These are phyloP conservation scores for Coniferiporia weirii DNA, from an alignment of 1,284 basidiomycete genomes.

Conservation along the genomic window DNA sequence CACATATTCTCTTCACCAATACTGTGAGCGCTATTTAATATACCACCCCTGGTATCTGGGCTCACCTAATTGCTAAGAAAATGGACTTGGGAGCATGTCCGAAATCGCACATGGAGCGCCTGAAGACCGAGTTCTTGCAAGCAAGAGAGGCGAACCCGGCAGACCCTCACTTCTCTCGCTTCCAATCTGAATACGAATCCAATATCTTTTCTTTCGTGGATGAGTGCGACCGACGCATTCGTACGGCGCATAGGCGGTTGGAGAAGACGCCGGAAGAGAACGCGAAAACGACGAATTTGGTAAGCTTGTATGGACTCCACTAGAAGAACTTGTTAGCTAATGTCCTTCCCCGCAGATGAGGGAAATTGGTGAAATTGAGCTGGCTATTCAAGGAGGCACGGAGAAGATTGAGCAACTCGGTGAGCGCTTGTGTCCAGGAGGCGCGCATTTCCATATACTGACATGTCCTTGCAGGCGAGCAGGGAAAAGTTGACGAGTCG, in stretches of 20 bases:
- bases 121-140: slow-evolving; percentile 87
- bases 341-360: slow-evolving; percentile 64
- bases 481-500: slow-evolving; percentile 97
- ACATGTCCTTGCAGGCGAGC: slow-evolving; percentile 61
- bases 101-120: slow-evolving; percentile 91
- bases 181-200: slow-evolving; percentile 92
- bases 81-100: slow-evolving; percentile 99
- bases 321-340: neutral
- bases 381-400: slow-evolving; percentile 96
- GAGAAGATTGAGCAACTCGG: slow-evolving; percentile 96
- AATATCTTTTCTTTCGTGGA: slow-evolving; percentile 96
- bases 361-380: slow-evolving; percentile 98
- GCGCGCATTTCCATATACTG: slow-evolving; percentile 12
- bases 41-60: neutral
- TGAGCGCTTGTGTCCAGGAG: slow-evolving; percentile 30
- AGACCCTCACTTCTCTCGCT: slow-evolving; percentile 76
- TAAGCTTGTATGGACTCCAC: slow-evolving; percentile 31
- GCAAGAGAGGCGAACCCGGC: slow-evolving; percentile 70
- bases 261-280: slow-evolving; percentile 99
- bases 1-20: slow-evolving; percentile 96
- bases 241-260: slow-evolving; percentile 87
- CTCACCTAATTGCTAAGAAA: slow-evolving; percentile 62
- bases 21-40: slow-evolving; percentile 60
- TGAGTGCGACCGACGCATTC: slow-evolving; percentile 95
- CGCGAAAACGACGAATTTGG: slow-evolving; percentile 94